Evolutionary conservation across 1,139 yeast species (phyloP), one percentile per base, ranked within the genome.

Genomic region (Arxiozyma slooffiae): DNA sequence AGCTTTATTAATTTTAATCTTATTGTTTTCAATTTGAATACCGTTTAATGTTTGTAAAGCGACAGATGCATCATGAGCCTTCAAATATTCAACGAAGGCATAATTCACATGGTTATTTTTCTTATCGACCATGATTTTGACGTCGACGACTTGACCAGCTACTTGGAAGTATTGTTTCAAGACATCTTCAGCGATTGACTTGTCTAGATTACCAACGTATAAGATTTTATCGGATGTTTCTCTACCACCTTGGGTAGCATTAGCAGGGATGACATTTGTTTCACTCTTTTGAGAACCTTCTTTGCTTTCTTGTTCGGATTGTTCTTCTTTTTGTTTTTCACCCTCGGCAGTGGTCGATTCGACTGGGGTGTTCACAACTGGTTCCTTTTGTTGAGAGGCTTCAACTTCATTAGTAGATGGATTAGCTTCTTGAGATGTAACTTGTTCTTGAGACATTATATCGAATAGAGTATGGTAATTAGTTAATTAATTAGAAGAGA

Each of bases 211-310:
- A 48, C 95, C 92, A 46, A 88, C 90, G 63, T 88, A 85, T 46
- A 88, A 69, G 52, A 85, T 84, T 51, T 77, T 81, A 54, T 78
- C 78, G 44, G 89, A 82, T 6, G 84, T 75, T 62, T 85, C 92
- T 58, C 95, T 78, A 41, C 95, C 95, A 48, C 95, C 95, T 52
- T 80, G 81, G 21, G 78, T 70, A 23, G 94, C 94, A 58, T 79
- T 74, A 20, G 92, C 94, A 1, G 85, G 82, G 37, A 70, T 66
- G 21, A 69, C 61, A 22, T 66, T 64, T 22, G 67, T 60, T 17
- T 54, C 54, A 24, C 50, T 44, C 41, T 49, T 45, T 26, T 48
- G 46, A 22, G 44, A n/a, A 38, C 42, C 45, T 24, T 34, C 43
- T n/a, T 22, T 30, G 21, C n/a, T 20, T 42, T 42, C 45, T 20